These are phyloP conservation scores for Alternaria postmessia DNA, from an alignment of 2,329 filamentous ascomycete species.

Conservation along the genomic window DNA sequence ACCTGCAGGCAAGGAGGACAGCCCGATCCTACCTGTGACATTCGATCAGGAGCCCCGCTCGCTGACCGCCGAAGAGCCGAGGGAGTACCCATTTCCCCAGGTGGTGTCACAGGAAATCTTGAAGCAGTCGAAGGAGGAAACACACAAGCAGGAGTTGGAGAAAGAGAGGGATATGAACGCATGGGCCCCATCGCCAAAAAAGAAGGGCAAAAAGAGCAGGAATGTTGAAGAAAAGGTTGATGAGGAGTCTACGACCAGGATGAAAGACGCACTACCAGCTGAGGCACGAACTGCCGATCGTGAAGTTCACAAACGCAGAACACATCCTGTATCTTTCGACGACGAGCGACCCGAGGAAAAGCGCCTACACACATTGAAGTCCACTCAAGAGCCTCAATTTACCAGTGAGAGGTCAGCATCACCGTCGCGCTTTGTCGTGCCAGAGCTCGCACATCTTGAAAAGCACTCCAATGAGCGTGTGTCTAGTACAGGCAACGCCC, in stretches of 20 bases:
- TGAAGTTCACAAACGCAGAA: conserved; percentile 44
- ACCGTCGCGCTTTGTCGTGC: neutral
- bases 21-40: conserved; percentile 19
- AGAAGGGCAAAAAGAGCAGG: conserved; percentile 54
- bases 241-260: conserved; percentile 13
- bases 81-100: conserved; percentile 42
- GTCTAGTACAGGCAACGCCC: neutral
- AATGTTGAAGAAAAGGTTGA: conserved; percentile 40
- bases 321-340: conserved; percentile 42
- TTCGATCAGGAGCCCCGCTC: conserved; percentile 27
- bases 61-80: conserved; percentile 17
- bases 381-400: conserved; percentile 13
- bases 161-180: conserved; percentile 35
- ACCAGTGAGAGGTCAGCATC: conserved; percentile 15
- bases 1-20: conserved; percentile 4
- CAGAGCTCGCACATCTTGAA: conserved; percentile 5
- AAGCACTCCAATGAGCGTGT: neutral
- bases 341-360: conserved; percentile 47
- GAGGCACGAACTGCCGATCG: conserved; percentile 20
- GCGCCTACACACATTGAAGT: conserved; percentile 39
- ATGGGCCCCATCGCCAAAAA: conserved; percentile 50
- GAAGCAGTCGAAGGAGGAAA: conserved; percentile 1
- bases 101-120: conserved; percentile 15
- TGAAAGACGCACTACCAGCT: conserved; percentile 8
- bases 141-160: conserved; percentile 20